Evolutionary conservation across 1,284 basidiomycete genomes (phyloP).

Genomic region (Cryptococcus sp.): DNA sequence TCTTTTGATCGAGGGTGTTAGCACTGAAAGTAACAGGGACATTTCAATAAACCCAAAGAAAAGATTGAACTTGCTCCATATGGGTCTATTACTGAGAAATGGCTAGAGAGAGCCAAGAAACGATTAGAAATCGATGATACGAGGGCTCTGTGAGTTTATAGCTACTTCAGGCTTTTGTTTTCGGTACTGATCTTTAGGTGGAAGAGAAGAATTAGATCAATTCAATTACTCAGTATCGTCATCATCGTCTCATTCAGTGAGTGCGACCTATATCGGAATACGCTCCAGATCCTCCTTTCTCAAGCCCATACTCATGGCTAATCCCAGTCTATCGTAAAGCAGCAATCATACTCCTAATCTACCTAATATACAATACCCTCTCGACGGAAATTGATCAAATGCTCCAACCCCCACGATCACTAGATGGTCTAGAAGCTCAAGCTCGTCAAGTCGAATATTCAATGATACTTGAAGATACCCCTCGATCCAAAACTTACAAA

Average conservation of each 20-base stretch:
- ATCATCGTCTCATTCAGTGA: conserved; percentile 30
- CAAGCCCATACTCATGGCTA: background rate
- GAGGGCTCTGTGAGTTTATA: conserved; percentile 18
- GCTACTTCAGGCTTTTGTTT: background rate
- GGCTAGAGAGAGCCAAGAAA: conserved; percentile 20
- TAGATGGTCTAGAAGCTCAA: background rate
- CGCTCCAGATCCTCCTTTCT: background rate
- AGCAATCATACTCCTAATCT: conserved; percentile 21
- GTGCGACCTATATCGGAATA: too few relatives aligned
- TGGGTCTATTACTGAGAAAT: conserved; percentile 13
- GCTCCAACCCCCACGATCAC: conserved; percentile 20
- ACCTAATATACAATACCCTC: conserved; percentile 29
- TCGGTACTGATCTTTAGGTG: conserved; percentile 14
- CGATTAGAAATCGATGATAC: conserved; percentile 27
- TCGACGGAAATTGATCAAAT: conserved; percentile 30
- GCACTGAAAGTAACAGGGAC: conserved; percentile 17
- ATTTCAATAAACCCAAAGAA: conserved; percentile 29
- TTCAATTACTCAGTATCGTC: conserved; percentile 29
- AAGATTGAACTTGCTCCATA: conserved; percentile 13
- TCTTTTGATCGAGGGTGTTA: background rate
- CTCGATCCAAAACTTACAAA: background rate
- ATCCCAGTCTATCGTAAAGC: conserved; percentile 23
- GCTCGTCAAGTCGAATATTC: background rate
- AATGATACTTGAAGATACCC: background rate
- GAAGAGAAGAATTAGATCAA: conserved; percentile 27